These are phyloP conservation scores for Sporothrix mexicana DNA, from an alignment of 2,329 filamentous ascomycete species.

Conservation along the genomic window DNA sequence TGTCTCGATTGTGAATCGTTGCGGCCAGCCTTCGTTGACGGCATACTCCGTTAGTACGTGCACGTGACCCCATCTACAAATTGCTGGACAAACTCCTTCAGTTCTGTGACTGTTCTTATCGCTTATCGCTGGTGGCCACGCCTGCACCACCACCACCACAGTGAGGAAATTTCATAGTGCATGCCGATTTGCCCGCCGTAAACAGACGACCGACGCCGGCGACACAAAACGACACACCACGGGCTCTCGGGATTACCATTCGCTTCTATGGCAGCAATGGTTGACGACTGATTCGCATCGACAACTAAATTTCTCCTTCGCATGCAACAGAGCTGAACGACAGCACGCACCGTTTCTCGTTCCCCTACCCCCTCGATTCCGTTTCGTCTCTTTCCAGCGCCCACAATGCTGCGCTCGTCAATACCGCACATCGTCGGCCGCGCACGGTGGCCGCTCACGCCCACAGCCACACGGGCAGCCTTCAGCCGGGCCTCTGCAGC, in stretches of 20 bases:
- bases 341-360: not conserved
- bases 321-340: not conserved
- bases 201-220: not conserved
- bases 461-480: not conserved
- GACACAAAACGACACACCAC: slow-evolving; percentile 7
- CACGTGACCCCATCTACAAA: not conserved
- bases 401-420: slow-evolving; percentile 34
- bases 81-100: not conserved
- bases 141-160: not conserved
- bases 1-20: slow-evolving; percentile 16
- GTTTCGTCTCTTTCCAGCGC: not conserved
- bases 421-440: slow-evolving; percentile 35
- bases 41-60: not conserved
- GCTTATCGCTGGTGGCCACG: slow-evolving; percentile 30
- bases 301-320: not conserved
- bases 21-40: not conserved
- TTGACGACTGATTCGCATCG: not conserved
- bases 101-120: slow-evolving; percentile 26
- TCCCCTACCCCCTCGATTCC: not conserved
- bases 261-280: not conserved
- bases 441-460: slow-evolving; percentile 27
- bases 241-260: not conserved
- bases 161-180: slow-evolving; percentile 33
- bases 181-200: slow-evolving; percentile 13
- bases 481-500: slow-evolving; percentile 4